Conservation (phyloP, 441 rosid species). For the Aleurites moluccanus region DNA sequence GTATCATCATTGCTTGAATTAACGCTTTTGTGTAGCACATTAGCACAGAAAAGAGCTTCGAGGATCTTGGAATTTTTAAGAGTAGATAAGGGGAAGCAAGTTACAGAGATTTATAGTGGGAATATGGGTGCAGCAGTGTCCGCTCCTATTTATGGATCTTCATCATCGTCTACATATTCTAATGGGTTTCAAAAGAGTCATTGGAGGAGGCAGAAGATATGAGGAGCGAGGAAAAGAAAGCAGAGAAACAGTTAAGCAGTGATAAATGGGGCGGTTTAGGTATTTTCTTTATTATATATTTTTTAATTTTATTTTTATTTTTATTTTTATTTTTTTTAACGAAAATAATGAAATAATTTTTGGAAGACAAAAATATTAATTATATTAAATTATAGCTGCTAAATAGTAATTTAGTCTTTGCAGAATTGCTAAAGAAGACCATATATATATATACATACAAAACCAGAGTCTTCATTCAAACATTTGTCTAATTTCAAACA, state of each 20-base stretch:
- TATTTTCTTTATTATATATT: too few species aligned
- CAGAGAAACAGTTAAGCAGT: constrained; percentile 84
- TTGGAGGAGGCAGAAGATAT: constrained; percentile 56
- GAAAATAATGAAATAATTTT: too few species aligned
- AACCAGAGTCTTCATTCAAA: background rate
- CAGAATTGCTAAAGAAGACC: too few species aligned
- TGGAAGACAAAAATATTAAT: too few species aligned
- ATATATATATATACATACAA: too few species aligned
- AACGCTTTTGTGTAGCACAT: constrained; percentile 83
- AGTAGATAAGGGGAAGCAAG: constrained; percentile 89
- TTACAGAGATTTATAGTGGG: constrained; percentile 55
- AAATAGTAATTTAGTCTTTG: too few species aligned
- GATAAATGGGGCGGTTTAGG: too few species aligned
- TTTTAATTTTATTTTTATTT: too few species aligned
- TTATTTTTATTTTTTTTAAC: too few species aligned
- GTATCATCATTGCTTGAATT: constrained; percentile 80
- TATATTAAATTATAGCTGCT: too few species aligned
- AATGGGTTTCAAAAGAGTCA: constrained; percentile 43
- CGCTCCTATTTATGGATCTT: constrained; percentile 81
- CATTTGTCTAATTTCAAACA: background rate
- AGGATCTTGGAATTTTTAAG: constrained; percentile 82
- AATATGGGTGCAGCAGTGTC: constrained; percentile 63
- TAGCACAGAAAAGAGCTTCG: constrained; percentile 95
- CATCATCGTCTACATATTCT: constrained; percentile 45
- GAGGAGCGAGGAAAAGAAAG: constrained; percentile 98